Evolutionary conservation across 2,329 filamentous ascomycete genomes (phyloP), one percentile per base, ranked within the genome.

Genomic region (Aurifilum marmelostoma): DNA sequence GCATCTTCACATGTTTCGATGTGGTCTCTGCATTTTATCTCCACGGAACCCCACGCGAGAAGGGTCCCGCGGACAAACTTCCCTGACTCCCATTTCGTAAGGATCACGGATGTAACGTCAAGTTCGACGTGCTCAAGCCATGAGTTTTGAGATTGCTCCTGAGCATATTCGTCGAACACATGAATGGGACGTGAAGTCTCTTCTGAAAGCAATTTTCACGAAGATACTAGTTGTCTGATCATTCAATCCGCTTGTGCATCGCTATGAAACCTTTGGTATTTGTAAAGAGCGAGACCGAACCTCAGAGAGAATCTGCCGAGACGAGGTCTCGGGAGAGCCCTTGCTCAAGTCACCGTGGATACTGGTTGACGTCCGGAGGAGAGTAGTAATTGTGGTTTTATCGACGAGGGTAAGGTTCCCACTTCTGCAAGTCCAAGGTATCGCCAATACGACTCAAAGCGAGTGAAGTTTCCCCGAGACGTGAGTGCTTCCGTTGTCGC

Each of bases 1-100:
- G 56, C 32, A n/a, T 37, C 54, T n/a, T 41, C 59, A 62, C 59
- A 41, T 62, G 59, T 37, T 29, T 62, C n/a, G n/a, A 16, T 43
- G 21, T 47, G 43, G 16, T 4, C 7, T 4, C 43, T 47, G 3
- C 34, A 34, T 34, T 34, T 62, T 29, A n/a, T 61, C 39, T 18
- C 3, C 14, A 9, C 9, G 4, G 4, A 8, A 8, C n/a, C 37
- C 32, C 34, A 62, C 41, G 24, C 37, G 18, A 21, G n/a, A 41
- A 21, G 59, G 37, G 7, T 43, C 21, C 59, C 59, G 59, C 59
- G 59, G 59, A 62, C 59, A 41, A n/a, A 6, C 16, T 21, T 5
- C 21, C 21, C 1, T 18, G 18, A 8, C 8, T 34, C 9, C 7
- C 59, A 37, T 16, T n/a, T 37, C 24, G 11, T 12, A 9, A 12